Percentiles rank a stretch among this genome's conserved stretches.
phyloP scores from a whole-genome alignment of 495 filamentous ascomycete genomes.

The Xylaria cubensis region DNA sequence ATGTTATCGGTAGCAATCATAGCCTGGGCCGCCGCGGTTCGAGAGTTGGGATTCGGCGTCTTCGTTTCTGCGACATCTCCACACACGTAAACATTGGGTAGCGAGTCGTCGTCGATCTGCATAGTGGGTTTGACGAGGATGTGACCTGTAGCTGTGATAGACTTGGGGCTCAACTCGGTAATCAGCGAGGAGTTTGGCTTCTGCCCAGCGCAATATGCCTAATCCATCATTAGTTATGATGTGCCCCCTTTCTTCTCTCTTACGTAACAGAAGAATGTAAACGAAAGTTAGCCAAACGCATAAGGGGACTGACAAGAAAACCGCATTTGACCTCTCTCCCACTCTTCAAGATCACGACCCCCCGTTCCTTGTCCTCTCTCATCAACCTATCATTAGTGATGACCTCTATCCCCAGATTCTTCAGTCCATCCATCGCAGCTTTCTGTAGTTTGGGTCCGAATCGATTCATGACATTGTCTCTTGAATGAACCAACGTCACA shows the following conservation, averaged over 20 bases:
- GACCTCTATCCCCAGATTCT: constrained; percentile 51
- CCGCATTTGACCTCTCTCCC: constrained; percentile 44
- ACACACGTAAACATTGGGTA: constrained; percentile 61
- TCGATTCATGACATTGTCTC: constrained; percentile 56
- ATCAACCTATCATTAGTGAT: constrained; percentile 32
- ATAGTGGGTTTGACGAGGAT: constrained; percentile 63
- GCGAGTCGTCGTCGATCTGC: constrained; percentile 58
- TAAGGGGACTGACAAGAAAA: constrained; percentile 41
- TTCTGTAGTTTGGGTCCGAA: constrained; percentile 60
- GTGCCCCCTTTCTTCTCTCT: too few species aligned
- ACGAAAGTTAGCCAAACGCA: neutral
- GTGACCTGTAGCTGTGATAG: constrained; percentile 56
- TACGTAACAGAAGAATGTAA: neutral
- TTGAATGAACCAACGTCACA: constrained; percentile 64
- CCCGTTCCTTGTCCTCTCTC: constrained; percentile 31
- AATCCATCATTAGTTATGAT: constrained; percentile 21
- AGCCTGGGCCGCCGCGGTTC: constrained; percentile 60
- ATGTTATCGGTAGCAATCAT: constrained; percentile 62
- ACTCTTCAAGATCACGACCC: constrained; percentile 37
- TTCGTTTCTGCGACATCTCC: constrained; percentile 69
- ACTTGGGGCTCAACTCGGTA: constrained; percentile 46
- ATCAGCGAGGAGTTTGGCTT: constrained; percentile 61
- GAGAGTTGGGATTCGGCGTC: constrained; percentile 59
- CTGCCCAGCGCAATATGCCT: constrained; percentile 64
- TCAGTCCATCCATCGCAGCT: constrained; percentile 47